Evolutionary conservation across 768 basidiomycete genomes (phyloP).

Genomic region (Lactarius quietus): DNA sequence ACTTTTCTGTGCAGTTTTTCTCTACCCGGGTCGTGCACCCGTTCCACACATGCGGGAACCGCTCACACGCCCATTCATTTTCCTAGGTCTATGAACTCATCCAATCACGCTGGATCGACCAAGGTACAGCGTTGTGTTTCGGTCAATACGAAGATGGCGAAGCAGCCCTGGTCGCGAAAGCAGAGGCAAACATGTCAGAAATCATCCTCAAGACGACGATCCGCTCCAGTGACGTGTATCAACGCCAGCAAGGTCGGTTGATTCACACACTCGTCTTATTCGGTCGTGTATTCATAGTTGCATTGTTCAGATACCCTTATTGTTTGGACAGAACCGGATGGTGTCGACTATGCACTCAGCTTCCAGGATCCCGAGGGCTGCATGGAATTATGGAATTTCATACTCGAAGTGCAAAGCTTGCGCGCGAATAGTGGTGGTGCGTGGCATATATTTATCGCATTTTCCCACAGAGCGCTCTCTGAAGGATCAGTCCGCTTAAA

Average conservation of each 20-base stretch:
- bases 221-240: conserved; percentile 80
- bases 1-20: conserved; percentile 25
- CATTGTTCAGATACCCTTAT: conserved; percentile 80
- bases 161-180: conserved; percentile 80
- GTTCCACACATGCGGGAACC: conserved; percentile 28
- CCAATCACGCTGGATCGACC: conserved; percentile 89
- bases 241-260: conserved; percentile 74
- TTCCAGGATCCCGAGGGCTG: conserved; percentile 97
- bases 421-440: conserved; percentile 68
- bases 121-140: conserved; percentile 95
- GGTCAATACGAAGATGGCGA: conserved; percentile 81
- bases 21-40: conserved; percentile 24
- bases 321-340: conserved; percentile 97
- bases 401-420: conserved; percentile 76
- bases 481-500: conserved; percentile 32
- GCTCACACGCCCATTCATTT: conserved; percentile 4
- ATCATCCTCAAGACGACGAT: conserved; percentile 79
- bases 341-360: conserved; percentile 92
- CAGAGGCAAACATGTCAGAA: conserved; percentile 66
- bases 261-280: conserved; percentile 11
- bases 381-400: conserved; percentile 96
- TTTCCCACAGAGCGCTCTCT: conserved; percentile 17
- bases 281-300: conserved; percentile 6
- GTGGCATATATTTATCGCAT: conserved; percentile 28
- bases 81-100: conserved; percentile 91